Evolutionary conservation across 2,329 filamentous ascomycete genomes (phyloP).

Genomic region (Fusarium albosuccineum): DNA sequence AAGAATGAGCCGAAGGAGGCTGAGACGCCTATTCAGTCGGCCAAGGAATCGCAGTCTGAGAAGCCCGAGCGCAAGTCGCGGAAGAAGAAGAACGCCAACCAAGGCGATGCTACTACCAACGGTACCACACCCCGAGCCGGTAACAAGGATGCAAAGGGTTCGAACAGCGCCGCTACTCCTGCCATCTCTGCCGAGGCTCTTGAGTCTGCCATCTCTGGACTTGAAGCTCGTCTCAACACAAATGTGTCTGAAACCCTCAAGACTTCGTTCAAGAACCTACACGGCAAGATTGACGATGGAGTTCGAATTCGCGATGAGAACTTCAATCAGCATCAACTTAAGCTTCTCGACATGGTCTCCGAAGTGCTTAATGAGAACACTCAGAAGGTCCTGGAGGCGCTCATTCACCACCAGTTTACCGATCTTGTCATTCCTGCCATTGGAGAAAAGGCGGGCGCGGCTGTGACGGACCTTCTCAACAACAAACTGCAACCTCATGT

Average conservation of each 20-base stretch:
- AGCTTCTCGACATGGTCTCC: constrained; percentile 69
- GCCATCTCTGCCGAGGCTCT: constrained; percentile 61
- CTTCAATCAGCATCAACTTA: constrained; percentile 66
- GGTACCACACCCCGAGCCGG: constrained; percentile 53
- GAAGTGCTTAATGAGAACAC: constrained; percentile 73
- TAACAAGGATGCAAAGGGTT: constrained; percentile 53
- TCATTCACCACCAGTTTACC: constrained; percentile 82
- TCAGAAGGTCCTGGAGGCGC: constrained; percentile 79
- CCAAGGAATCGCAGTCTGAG: constrained; percentile 60
- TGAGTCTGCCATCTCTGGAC: constrained; percentile 66
- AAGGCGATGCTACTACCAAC: constrained; percentile 62
- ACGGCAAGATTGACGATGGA: constrained; percentile 76
- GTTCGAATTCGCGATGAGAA: constrained; percentile 63
- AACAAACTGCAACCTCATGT: constrained; percentile 76
- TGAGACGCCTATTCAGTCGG: constrained; percentile 57
- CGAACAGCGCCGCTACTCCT: constrained; percentile 38
- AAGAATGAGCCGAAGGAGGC: constrained; percentile 63
- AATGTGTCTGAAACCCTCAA: constrained; percentile 66
- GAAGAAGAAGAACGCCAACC: constrained; percentile 73
- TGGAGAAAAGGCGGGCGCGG: constrained; percentile 73
- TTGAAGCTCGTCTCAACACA: constrained; percentile 65
- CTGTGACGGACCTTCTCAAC: constrained; percentile 79
- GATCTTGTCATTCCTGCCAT: constrained; percentile 81
- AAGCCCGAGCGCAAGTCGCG: constrained; percentile 72
- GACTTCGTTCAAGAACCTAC: constrained; percentile 71